Evolutionary conservation across 805 yeast genomes (phyloP), one percentile per base, ranked within the genome.

Genomic region (Suhomyces sp.): DNA sequence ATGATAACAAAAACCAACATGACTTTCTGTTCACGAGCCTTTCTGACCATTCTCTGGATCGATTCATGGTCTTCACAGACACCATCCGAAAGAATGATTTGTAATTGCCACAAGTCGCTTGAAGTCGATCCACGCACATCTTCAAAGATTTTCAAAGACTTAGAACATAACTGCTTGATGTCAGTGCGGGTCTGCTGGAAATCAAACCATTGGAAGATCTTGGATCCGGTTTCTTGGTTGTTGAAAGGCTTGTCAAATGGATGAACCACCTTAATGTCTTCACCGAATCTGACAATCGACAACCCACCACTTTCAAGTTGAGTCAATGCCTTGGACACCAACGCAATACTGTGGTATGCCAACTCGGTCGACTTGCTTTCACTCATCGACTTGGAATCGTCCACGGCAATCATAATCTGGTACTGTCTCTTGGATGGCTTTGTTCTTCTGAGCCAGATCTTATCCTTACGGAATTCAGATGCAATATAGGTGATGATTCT

Each of bases 401-500:
- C 99, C 46, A 94, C 87, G 0, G 99, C 92, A 58, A 94, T 87
- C 97, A 96, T 89, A 56, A 94, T 89, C 74, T 94, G 99, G 68
- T 94, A 94, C 66, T 92, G 94, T 63, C 99, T 85, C 75, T 94
- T 94, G 59, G 96, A 88, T 51, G 99, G 99, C 66, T 94, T 93
- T 6, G 97, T 91, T 70, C 99, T 83, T 66, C 97, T 83, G 72
- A 94, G 80, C 99, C 99, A 94, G 53, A 94, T 94, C 77, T 94
- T 94, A 69, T 94, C 99, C 68, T 94, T 94, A 63, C 96, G 85
- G 82, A 90, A 94, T 63, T 91, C 96, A 37, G 97, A 89, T 0
- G 99, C 99, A 75, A 94, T 94, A 69, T 93, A 94, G 6, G 98
- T 96, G 63, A 94, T 94, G 62, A 94, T 94, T 59, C 97, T 80